A percentile compares a stretch with the other conserved stretches of the same genome.
These are phyloP conservation scores for Clitoria ternatea DNA, from an alignment of 306 rosid genomes.

Conservation along the genomic window DNA sequence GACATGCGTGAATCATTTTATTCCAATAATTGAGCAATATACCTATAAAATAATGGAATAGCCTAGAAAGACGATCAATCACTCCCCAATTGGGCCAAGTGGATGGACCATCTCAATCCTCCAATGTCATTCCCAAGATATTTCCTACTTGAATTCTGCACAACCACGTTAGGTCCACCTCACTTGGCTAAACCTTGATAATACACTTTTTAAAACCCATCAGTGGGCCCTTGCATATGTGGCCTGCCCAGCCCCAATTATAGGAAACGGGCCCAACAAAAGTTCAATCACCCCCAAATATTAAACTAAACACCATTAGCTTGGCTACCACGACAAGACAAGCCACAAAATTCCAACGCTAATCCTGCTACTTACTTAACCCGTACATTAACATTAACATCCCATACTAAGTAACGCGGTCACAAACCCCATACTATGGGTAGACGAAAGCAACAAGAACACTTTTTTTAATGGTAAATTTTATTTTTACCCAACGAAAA, in stretches of 20 bases:
- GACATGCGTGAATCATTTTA: not conserved
- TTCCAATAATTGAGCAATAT: constrained; percentile 24
- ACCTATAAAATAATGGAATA: not conserved
- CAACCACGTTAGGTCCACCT: constrained; percentile 19
- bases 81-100: constrained; percentile 27
- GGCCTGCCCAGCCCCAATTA: constrained; percentile 18
- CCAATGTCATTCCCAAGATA: constrained; percentile 26
- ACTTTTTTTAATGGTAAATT: not conserved
- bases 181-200: not conserved
- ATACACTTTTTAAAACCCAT: not conserved
- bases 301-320: not conserved
- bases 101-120: constrained; percentile 3
- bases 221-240: not conserved
- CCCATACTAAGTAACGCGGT: constrained; percentile 16
- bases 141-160: constrained; percentile 30
- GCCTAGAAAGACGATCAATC: not conserved
- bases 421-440: not conserved
- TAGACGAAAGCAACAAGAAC: not conserved
- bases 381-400: not conserved
- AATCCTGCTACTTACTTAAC: not conserved
- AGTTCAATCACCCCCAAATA: not conserved
- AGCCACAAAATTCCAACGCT: not conserved
- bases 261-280: not conserved
- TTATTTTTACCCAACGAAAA: not conserved
- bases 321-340: constrained; percentile 15